A percentile compares a stretch with the other conserved stretches of the same genome.
These are phyloP conservation scores for Erigeron canadensis DNA, from an alignment of 129 eudicot genomes.

Conservation along the genomic window DNA sequence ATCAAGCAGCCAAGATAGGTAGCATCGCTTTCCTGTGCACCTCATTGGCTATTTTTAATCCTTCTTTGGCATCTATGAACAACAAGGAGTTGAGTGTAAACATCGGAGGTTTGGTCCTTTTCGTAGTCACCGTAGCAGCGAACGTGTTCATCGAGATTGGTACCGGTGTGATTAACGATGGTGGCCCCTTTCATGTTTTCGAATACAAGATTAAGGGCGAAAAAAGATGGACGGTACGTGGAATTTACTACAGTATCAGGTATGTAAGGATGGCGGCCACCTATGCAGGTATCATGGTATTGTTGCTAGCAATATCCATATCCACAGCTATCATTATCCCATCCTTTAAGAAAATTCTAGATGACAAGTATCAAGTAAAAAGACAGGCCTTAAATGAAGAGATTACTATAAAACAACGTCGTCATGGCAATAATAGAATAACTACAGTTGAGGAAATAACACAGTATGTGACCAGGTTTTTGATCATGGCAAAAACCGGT, in stretches of 20 bases:
- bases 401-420: too few species aligned
- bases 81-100: slow-evolving; percentile 18
- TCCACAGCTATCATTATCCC: neutral
- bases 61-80: slow-evolving; percentile 29
- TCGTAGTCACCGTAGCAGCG: slow-evolving; percentile 23
- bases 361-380: neutral
- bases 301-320: neutral
- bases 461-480: neutral
- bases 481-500: neutral
- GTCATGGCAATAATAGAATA: too few species aligned
- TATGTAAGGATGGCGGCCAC: neutral
- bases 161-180: slow-evolving; percentile 25
- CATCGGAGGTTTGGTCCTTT: slow-evolving; percentile 25
- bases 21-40: slow-evolving; percentile 11
- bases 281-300: slow-evolving; percentile 19
- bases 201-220: too few species aligned
- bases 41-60: neutral
- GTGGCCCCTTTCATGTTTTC: too few species aligned
- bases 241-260: neutral
- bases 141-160: slow-evolving; percentile 25
- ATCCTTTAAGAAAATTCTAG: neutral
- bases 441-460: neutral
- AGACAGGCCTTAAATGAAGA: neutral
- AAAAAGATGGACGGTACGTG: too few species aligned
- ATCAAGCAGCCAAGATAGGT: slow-evolving; percentile 14